phyloP scores from a whole-genome alignment of 2,329 filamentous ascomycete species.

The Alternaria atra region DNA sequence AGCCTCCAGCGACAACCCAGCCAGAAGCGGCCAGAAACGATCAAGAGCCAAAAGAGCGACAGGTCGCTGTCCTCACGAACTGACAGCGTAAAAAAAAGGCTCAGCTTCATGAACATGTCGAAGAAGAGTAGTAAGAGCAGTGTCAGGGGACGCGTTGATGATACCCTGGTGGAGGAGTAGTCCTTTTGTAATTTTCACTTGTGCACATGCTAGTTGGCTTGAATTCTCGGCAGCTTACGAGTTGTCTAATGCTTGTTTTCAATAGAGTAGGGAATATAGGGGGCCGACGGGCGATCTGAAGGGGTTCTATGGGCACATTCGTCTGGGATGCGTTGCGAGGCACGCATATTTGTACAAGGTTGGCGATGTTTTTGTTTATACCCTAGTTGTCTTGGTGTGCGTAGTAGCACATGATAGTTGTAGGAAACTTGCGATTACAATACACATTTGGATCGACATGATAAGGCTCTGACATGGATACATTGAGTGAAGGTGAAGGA shows the following conservation, averaged over 20 bases:
- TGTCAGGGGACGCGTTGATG: conserved; percentile 43
- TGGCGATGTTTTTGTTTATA: conserved; percentile 24
- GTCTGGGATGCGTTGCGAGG: conserved; percentile 5
- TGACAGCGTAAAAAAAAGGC: conserved; percentile 74
- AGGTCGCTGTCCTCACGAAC: conserved; percentile 57
- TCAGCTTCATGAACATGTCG: conserved; percentile 79
- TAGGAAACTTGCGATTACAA: conserved; percentile 8
- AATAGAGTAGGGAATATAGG: conserved; percentile 10
- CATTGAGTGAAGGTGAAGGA: neutral
- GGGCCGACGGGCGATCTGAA: neutral
- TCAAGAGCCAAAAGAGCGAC: conserved; percentile 53
- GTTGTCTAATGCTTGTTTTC: conserved; percentile 22
- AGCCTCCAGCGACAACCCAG: conserved; percentile 27
- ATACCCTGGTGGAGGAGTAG: conserved; percentile 48
- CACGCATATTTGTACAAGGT: conserved; percentile 10
- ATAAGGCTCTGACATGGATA: neutral
- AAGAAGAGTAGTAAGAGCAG: conserved; percentile 71
- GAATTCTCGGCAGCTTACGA: conserved; percentile 14
- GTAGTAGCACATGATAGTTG: conserved; percentile 9
- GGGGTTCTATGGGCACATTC: conserved; percentile 12
- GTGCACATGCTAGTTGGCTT: conserved; percentile 6
- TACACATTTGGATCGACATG: neutral
- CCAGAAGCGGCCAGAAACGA: conserved; percentile 37
- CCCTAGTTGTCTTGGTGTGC: conserved; percentile 15
- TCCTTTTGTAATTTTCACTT: conserved; percentile 3